These are phyloP conservation scores for Penicillium lividum DNA, from an alignment of 495 filamentous ascomycete genomes.

Conservation along the genomic window DNA sequence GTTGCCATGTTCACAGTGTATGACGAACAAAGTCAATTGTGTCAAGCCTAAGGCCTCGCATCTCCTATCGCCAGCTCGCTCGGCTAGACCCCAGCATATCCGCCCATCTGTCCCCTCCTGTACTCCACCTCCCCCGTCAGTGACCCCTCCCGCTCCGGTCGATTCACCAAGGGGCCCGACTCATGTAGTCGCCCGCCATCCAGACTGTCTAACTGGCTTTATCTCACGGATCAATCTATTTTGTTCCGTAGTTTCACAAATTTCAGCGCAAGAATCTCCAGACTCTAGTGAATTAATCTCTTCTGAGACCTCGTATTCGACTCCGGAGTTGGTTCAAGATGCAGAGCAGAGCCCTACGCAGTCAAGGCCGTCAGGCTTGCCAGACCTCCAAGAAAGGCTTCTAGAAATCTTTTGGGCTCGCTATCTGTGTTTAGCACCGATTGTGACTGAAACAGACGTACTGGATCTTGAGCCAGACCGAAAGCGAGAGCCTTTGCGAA, in stretches of 20 bases:
- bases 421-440: constrained; percentile 20
- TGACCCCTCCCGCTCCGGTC: not conserved
- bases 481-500: constrained; percentile 18
- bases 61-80: constrained; percentile 3
- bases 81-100: not conserved
- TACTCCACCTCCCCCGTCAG: not conserved
- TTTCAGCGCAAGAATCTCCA: constrained; percentile 8
- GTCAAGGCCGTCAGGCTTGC: not conserved
- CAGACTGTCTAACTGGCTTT: constrained; percentile 33
- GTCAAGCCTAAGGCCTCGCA: constrained; percentile 12
- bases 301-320: not conserved
- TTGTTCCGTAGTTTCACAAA: constrained; percentile 28
- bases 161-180: not conserved
- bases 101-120: not conserved
- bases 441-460: constrained; percentile 15
- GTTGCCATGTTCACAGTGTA: constrained; percentile 29
- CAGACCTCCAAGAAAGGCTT: constrained; percentile 8
- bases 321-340: constrained; percentile 4
- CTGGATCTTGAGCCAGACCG: constrained; percentile 7
- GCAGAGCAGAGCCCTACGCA: constrained; percentile 14
- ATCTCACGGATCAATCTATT: constrained; percentile 33
- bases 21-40: constrained; percentile 22
- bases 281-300: not conserved
- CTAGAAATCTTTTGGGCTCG: constrained; percentile 29
- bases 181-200: not conserved